Base-by-base conservation (phyloP, 306 rosid genomes). In the Hylodesmum podocarpum region DNA sequence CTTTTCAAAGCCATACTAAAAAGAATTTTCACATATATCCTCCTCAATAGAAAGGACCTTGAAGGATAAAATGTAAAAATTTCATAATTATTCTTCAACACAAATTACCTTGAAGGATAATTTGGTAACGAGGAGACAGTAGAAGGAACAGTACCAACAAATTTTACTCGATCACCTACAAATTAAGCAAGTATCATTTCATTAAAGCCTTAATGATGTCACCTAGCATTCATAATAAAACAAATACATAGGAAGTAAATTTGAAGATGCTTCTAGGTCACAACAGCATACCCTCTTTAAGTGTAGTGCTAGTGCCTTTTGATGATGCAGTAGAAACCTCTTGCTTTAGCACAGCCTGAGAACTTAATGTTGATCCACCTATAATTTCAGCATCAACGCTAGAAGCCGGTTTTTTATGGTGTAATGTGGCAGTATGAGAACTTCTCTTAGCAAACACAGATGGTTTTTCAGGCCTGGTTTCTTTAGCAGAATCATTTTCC, bases 161-260 rank as follows among this genome's bases (percentile, higher is more conserved):
- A 96, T 84, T 85, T 96, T 33, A 96, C 99, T 62, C 92, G 85
- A 80, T 92, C 99, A 75, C 99, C 99, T 96, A 86, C 80, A 87
- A 70, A 72, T 73, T 77, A 65, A 39, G 64, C 19, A 83, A 59
- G 55, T 73, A 57, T 3, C n/a, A 65, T 73, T 21, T 27, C 75
- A 50, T 25, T 49, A 43, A 31, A 49, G 39, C 13, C 61, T 29
- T 33, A 64, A 41, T 25, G 36, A 49, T 24, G 66, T 6, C 53
- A 37, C 13, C 71, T 4, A 73, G 40, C 67, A 3, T 62, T 37
- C 28, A 24, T n/a, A 29, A 41, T 14, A 58, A 12, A 61, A 41
- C 33, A 53, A 58, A 34, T 34, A 0, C 65, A 74, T 50, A 21
- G 14, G 62, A 53, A 44, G 47, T 59, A 39, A 54, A 27, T 68